phyloP scores from a whole-genome alignment of 2,329 filamentous ascomycete species.

The Talaromyces sp. region DNA sequence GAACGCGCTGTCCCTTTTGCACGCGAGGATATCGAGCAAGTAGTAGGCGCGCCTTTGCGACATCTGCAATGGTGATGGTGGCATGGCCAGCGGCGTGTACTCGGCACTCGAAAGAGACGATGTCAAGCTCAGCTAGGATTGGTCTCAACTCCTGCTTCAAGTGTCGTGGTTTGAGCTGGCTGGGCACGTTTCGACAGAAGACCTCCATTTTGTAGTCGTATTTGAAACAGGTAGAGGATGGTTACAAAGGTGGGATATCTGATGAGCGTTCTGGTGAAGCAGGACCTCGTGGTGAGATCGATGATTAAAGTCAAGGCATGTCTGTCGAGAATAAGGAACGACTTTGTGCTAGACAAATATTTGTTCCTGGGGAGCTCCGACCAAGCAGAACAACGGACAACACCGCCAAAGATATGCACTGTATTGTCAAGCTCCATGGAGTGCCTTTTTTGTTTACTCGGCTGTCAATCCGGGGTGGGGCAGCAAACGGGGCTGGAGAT shows the following conservation, averaged over 20 bases:
- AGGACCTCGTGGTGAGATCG: neutral
- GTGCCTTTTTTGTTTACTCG: neutral
- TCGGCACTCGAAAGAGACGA: constrained; percentile 26
- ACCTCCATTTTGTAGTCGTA: constrained; percentile 26
- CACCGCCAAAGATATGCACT: neutral
- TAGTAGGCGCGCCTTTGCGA: constrained; percentile 23
- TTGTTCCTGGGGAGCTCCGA: neutral
- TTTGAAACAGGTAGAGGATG: neutral
- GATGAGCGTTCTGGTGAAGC: neutral
- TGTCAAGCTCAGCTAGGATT: constrained; percentile 24
- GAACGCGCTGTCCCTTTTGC: constrained; percentile 17
- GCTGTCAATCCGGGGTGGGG: neutral
- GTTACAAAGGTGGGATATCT: neutral
- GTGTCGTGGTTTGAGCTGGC: constrained; percentile 24
- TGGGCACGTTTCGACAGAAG: constrained; percentile 29
- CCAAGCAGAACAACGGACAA: neutral
- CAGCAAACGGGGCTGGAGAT: neutral
- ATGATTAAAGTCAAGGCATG: neutral
- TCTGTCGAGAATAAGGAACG: neutral
- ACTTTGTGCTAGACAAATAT: neutral
- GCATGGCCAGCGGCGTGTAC: constrained; percentile 25
- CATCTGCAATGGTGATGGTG: constrained; percentile 26
- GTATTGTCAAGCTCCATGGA: neutral
- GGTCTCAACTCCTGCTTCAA: constrained; percentile 26
- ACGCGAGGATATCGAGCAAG: constrained; percentile 24